Base-by-base conservation (phyloP, 2,329 filamentous ascomycete genomes). In the Didymella pinodella region DNA sequence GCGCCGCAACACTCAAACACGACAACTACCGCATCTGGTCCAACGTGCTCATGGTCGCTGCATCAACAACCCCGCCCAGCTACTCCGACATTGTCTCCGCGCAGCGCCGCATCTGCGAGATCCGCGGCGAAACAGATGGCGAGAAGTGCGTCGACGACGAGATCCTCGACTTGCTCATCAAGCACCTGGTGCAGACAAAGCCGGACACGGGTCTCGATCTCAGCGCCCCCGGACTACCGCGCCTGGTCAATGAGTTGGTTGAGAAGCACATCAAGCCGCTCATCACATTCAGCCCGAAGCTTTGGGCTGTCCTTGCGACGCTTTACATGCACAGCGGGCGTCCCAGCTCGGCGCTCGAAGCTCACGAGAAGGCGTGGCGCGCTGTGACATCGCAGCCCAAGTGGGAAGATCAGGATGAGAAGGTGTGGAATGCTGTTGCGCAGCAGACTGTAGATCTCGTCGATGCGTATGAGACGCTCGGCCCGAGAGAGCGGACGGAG, bases 21-120 rank as follows among this genome's bases (percentile, higher is more conserved):
- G 89, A 93, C 68, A 94, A 94, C 79, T 91, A 90, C 85, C 88
- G 92, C 67, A 97, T 99, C 75, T 98, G 94, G 94, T 92, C 96
- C 74, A 99, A 99, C 70, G 90, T 98, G 16, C 86, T 99, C 57
- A 95, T 93, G 0, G 88, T 98, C 22, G 90, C 91, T 0, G 87
- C 91, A 0, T 90, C 92, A 1, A 85, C 95, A 28, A 84, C 83
- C 0, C 93, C 94, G 0, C 89, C 91, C 0, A 87, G 90, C 0
- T 88, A 92, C 71, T 76, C 82, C 0, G 92, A 97, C 62, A 86
- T 97, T 49, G 80, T 97, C 31, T 83, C 89, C 4, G 92, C 92
- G 0, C 84, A 95, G 59, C 86, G 85, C 40, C 87, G 89, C 61
- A 84, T 98, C 50, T 86, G 97, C 53, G 87, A 90, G 25, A 86